Conservation (phyloP, 2,329 filamentous ascomycete species). For the Xylariaceae sp. region DNA sequence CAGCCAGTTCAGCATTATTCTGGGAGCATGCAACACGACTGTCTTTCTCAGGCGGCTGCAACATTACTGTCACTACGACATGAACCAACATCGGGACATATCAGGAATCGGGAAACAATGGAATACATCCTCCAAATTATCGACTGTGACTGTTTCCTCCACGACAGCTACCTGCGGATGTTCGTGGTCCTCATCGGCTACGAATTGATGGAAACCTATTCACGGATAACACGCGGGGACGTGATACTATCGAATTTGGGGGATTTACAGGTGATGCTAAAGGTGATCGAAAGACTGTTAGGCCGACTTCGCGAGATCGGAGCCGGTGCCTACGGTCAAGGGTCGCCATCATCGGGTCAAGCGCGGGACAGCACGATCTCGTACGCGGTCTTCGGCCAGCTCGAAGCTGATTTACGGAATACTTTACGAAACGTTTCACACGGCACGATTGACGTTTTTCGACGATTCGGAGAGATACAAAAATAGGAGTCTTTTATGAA, state of each 20-base stretch:
- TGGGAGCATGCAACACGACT: slow-evolving; percentile 18
- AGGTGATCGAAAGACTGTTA: slow-evolving; percentile 21
- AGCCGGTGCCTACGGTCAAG: slow-evolving; percentile 7
- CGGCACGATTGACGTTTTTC: slow-evolving; percentile 17
- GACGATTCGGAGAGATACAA: slow-evolving; percentile 12
- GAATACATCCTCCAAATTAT: slow-evolving; percentile 20
- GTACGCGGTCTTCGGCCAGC: slow-evolving; percentile 19
- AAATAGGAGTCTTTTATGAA: not conserved
- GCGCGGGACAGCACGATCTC: slow-evolving; percentile 15
- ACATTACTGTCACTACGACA: slow-evolving; percentile 17
- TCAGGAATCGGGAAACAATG: slow-evolving; percentile 15
- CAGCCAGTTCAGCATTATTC: slow-evolving; percentile 10
- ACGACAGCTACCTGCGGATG: slow-evolving; percentile 20
- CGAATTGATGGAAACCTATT: slow-evolving; percentile 22
- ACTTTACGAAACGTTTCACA: slow-evolving; percentile 20
- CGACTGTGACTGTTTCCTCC: slow-evolving; percentile 22
- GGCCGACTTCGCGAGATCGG: slow-evolving; percentile 18
- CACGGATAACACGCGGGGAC: slow-evolving; percentile 15
- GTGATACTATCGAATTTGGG: slow-evolving; percentile 16
- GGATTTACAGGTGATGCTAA: slow-evolving; percentile 21
- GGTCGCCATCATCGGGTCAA: slow-evolving; percentile 3
- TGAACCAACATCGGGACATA: slow-evolving; percentile 8
- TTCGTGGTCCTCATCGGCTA: slow-evolving; percentile 22
- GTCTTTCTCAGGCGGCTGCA: slow-evolving; percentile 20
- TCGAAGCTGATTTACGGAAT: slow-evolving; percentile 21